Evolutionary conservation across 176 grass and related monocot genomes (phyloP), one percentile per base, ranked within the genome.

Genomic region (Oryza meridionalis): DNA sequence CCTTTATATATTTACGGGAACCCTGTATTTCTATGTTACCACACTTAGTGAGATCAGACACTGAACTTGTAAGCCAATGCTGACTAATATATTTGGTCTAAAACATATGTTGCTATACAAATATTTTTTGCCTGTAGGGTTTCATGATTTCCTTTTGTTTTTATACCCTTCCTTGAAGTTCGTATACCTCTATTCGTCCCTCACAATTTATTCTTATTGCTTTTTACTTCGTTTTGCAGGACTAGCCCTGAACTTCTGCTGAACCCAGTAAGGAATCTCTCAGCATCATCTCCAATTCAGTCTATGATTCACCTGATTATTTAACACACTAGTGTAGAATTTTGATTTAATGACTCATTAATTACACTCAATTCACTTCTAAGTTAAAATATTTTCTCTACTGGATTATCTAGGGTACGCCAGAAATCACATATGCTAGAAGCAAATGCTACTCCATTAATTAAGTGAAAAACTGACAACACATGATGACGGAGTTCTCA

Each of bases 231-330:
- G 77, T 85, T 67, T 90, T 78, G 69, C 85, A 95, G 93, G 87
- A 95, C 89, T 61, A 95, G 91, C 86, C 77, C 91, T 75, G 93
- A 95, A 68, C 93, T 95, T 77, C 58, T 98, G 27, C 59, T 98
- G 61, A 98, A 95, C 77, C 89, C 92, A 16, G 91, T 98, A 91
- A 92, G 82, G 1, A 26, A 27, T 9, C 73, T n/a, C 73, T 71
- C 85, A 45, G 6, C 35, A 84, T 11, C 27, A 82, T 78, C 67
- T 78, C 40, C 69, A 77, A 40, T 76, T 83, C 19, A 50, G 17
- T 1, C 79, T 73, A 26, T 16, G 42, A 78, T 46, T 73, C 4
- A 26, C 46, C 11, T 75, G 4, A 7, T 84, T 49, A 65, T 26
- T 76, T 38, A 38, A 67, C 13, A 84, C 27, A 17, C 3, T 53